Base-by-base conservation (phyloP, 2,329 filamentous ascomycete species). In the Aureobasidium sp. region DNA sequence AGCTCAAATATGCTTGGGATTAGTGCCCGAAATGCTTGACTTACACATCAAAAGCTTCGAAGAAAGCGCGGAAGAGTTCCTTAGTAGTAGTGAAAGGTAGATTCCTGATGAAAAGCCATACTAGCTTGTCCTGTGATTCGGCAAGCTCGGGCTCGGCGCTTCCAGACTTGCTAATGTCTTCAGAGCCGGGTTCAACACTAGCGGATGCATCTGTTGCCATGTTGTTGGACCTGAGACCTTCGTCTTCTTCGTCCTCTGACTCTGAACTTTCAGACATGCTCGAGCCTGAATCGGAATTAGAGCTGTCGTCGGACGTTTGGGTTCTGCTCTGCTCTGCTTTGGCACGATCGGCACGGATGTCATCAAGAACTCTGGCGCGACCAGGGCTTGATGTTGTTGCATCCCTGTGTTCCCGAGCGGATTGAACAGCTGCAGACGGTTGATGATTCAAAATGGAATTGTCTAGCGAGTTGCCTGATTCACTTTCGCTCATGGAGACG, bases 201-300 rank as follows among this genome's bases (percentile, higher is more conserved):
- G 17, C 36, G 12, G 45, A 36, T 29, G n/a, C 45, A 15, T 29
- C 57, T 22, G 57, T 29, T 14, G n/a, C 36, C 15, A 34, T 25
- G 9, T 7, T 31, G 15, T 36, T 48, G 31, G 61, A 44, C 14
- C 62, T 44, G 7, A 14, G 27, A 7, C 49, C 29, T 34, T 61
- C 62, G 27, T 47, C 58, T 42, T 48, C 58, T 8, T 65, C 62
- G 2, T 58, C 62, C 14, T 61, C 61, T 17, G 52, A 53, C 12
- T 52, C 36, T 12, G 62, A 57, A 36, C 76, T 62, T 25, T 63
- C 62, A 31, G 62, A 63, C 62, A 63, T 59, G 34, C 62, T 63
- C n/a, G 62, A 60, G 17, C 53, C 61, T 20, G 57, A 49, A n/a
- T 59, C 48, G 11, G 29, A 53, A 22, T 39, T 42, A 39, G 55